Base-by-base conservation (phyloP, 768 basidiomycete genomes). In the Phylloporus sp. region DNA sequence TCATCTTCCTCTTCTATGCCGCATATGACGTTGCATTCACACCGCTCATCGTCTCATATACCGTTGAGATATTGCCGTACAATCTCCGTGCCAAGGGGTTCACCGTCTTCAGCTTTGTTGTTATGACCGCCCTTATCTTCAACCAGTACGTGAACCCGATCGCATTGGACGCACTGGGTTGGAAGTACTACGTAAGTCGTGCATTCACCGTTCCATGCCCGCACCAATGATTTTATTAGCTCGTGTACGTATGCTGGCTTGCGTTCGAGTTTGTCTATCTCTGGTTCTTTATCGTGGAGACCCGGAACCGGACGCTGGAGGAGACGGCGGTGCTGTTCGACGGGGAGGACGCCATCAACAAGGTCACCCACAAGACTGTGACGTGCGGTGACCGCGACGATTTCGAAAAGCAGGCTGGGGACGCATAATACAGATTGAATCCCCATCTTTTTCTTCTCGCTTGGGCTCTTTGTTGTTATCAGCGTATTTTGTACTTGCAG, bases 81-180 rank as follows among this genome's bases (percentile, higher is more conserved):
- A 71, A 74, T 27, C 74, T 94, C 50, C 90, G 91, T 67, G 90
- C 90, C 58, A 93, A 91, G 76, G 89, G 91, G 48, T 84, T 90
- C 75, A 86, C 78, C 57, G 62, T 92, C 49, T 89, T 92, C 77
- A 87, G 82, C 71, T 86, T 93, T 66, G 72, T 80, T 52, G 80
- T 90, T 65, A 89, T 88, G 12, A 58, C 86, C 49, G 79, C 90
- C 6, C 82, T 93, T 59, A 88, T 95, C 68, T 90, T 95, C 72
- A 92, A 91, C 67, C 90, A 91, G 70, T 90, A 91, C 63, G 82
- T 85, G 67, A 92, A 92, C 74, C 91, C 89, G 31, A 79, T 90
- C 65, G 88, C 87, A 29, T 73, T 91, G 38, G 75, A 76, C 6
- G 51, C 63, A 32, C 72, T 91, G 45, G 72, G 64, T 49, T 91